Percentiles rank a stretch among this genome's conserved stretches.
Conservation (phyloP, 345 rosid genomes). For the Arabis hirsuta region DNA sequence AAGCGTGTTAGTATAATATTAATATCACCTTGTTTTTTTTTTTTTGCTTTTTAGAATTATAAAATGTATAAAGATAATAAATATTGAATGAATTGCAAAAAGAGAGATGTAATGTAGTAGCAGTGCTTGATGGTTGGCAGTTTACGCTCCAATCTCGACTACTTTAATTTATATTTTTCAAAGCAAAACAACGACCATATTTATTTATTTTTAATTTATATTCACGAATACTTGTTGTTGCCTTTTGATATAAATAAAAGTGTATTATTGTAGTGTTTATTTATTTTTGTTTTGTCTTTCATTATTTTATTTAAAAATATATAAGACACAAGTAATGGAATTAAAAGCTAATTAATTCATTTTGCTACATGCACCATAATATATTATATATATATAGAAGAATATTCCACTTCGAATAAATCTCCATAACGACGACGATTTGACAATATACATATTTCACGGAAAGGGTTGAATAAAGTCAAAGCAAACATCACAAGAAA, state of each 20-base stretch:
- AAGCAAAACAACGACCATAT: slow-evolving; percentile 24
- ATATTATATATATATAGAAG: no score
- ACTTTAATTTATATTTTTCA: slow-evolving; percentile 21
- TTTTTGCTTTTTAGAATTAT: background rate
- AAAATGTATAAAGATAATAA: background rate
- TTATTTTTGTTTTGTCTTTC: background rate
- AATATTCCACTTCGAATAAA: background rate
- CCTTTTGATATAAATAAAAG: slow-evolving; percentile 18
- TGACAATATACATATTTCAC: slow-evolving; percentile 22
- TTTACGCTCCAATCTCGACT: slow-evolving; percentile 36
- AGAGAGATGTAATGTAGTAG: slow-evolving; percentile 9
- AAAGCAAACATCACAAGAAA: slow-evolving; percentile 29
- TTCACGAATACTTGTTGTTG: background rate
- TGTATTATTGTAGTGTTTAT: background rate
- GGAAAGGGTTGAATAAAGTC: slow-evolving; percentile 36
- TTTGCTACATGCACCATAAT: no score
- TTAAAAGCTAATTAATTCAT: no score
- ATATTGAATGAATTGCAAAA: slow-evolving; percentile 2
- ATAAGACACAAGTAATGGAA: no score
- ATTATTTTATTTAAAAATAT: no score
- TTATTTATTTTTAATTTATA: background rate
- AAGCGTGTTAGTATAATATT: slow-evolving; percentile 24
- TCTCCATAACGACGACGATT: slow-evolving; percentile 10
- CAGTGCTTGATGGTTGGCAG: slow-evolving; percentile 13
- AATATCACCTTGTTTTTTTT: slow-evolving; percentile 8